Conservation (phyloP, 805 yeast species). For the Maudiozyma saulgeensis region DNA sequence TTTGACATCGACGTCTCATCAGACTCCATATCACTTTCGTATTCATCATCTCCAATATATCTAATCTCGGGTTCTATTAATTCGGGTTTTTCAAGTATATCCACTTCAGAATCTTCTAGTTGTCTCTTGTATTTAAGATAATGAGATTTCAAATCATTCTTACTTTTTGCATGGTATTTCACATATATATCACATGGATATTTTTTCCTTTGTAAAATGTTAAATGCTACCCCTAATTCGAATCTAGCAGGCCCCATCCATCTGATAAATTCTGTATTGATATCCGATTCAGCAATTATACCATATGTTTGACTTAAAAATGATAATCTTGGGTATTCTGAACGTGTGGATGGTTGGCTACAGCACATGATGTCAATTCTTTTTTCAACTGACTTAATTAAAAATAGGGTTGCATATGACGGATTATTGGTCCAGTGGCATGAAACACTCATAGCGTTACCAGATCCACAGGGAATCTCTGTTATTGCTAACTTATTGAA, state of each 20-base stretch:
- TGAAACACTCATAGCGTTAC: slow-evolving; percentile 83
- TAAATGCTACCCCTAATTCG: slow-evolving; percentile 66
- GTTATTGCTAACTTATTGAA: slow-evolving; percentile 59
- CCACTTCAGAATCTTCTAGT: background rate
- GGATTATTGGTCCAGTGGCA: slow-evolving; percentile 69
- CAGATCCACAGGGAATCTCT: slow-evolving; percentile 93
- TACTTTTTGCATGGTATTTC: slow-evolving; percentile 48
- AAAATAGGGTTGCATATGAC: slow-evolving; percentile 54
- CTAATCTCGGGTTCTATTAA: slow-evolving; percentile 1
- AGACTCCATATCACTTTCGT: too few species aligned
- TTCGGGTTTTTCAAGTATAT: background rate
- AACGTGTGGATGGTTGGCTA: slow-evolving; percentile 38
- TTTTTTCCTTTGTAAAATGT: slow-evolving; percentile 45
- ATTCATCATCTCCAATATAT: slow-evolving; percentile 1
- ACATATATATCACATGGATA: slow-evolving; percentile 82
- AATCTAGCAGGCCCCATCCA: slow-evolving; percentile 83
- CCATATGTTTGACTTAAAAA: slow-evolving; percentile 87
- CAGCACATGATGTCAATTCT: slow-evolving; percentile 78
- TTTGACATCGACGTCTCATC: slow-evolving; percentile 2
- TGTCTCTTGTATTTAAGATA: slow-evolving; percentile 31
- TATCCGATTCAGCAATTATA: slow-evolving; percentile 84
- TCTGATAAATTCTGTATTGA: slow-evolving; percentile 83
- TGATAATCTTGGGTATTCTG: slow-evolving; percentile 43
- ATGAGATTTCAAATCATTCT: slow-evolving; percentile 41
- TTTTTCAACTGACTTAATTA: slow-evolving; percentile 59